A percentile compares a stretch with the other conserved stretches of the same genome.
Conservation (phyloP, 768 basidiomycete species). For the Boletus reticulatus region DNA sequence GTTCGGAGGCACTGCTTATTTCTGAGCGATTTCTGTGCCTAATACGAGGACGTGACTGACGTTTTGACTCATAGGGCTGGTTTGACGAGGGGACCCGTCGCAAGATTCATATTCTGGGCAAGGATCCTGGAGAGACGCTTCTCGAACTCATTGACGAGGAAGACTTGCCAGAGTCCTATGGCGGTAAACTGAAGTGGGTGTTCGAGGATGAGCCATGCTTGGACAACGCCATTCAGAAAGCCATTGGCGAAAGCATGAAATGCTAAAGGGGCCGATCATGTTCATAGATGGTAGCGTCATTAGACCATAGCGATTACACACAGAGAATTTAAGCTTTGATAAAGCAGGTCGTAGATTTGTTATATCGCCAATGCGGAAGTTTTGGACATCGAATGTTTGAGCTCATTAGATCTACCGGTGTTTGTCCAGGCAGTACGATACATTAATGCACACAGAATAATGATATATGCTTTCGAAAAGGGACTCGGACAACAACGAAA, state of each 20-base stretch:
- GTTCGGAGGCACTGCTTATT: neutral
- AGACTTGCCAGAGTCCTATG: constrained; percentile 67
- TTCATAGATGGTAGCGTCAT: constrained; percentile 46
- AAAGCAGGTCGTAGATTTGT: too few species aligned
- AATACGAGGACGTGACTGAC: too few species aligned
- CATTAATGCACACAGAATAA: constrained; percentile 28
- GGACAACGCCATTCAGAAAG: constrained; percentile 50
- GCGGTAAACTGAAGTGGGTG: constrained; percentile 70
- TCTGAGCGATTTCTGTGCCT: too few species aligned
- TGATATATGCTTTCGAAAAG: constrained; percentile 20
- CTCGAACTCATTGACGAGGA: constrained; percentile 44
- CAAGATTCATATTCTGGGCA: constrained; percentile 75
- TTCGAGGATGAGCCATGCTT: constrained; percentile 66
- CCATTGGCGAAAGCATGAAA: constrained; percentile 41
- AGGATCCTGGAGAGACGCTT: constrained; percentile 53
- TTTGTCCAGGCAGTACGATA: constrained; percentile 22
- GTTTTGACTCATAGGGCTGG: constrained; percentile 49
- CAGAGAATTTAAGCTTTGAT: too few species aligned
- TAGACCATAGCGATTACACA: constrained; percentile 16
- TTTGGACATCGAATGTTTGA: neutral
- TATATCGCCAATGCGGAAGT: too few species aligned
- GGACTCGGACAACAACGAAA: neutral
- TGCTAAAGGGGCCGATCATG: constrained; percentile 56
- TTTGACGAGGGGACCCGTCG: constrained; percentile 76
- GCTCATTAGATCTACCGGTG: constrained; percentile 10